Evolutionary conservation across 345 rosid genomes (phyloP).

Genomic region (Pistacia atlantica): DNA sequence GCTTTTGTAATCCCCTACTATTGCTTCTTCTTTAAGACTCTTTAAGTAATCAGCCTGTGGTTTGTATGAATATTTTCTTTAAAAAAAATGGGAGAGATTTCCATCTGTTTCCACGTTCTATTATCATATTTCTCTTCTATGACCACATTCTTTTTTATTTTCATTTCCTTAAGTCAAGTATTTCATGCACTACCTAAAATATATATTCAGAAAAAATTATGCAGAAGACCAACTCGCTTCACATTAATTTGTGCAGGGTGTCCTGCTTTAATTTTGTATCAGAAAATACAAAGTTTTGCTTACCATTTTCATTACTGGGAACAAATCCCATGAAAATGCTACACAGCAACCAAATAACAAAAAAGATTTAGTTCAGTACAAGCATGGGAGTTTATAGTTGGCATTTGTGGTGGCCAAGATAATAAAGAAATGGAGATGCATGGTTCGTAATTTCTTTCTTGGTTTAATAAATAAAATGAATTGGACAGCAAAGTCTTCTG

Average conservation of each 20-base stretch:
- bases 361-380: not conserved
- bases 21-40: conserved; percentile 11
- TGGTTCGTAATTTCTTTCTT: too few species aligned
- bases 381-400: not conserved
- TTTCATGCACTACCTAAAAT: not conserved
- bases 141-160: not conserved
- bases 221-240: too few species aligned
- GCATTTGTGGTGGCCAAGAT: conserved; percentile 8
- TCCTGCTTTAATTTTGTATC: too few species aligned
- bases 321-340: conserved; percentile 2
- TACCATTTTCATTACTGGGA: not conserved
- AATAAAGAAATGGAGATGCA: not conserved
- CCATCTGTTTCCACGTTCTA: conserved; percentile 18
- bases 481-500: not conserved
- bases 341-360: not conserved
- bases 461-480: not conserved
- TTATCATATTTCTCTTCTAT: conserved; percentile 3
- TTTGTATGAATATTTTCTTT: conserved; percentile 21
- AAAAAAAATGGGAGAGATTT: conserved; percentile 6
- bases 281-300: not conserved
- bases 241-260: too few species aligned
- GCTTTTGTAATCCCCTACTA: conserved; percentile 15
- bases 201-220: not conserved
- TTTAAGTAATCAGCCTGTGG: conserved; percentile 21
- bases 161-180: not conserved